These are phyloP conservation scores for Acanthamoeba culbertsoni DNA, from an alignment of 208 protist species.

Conservation along the genomic window DNA sequence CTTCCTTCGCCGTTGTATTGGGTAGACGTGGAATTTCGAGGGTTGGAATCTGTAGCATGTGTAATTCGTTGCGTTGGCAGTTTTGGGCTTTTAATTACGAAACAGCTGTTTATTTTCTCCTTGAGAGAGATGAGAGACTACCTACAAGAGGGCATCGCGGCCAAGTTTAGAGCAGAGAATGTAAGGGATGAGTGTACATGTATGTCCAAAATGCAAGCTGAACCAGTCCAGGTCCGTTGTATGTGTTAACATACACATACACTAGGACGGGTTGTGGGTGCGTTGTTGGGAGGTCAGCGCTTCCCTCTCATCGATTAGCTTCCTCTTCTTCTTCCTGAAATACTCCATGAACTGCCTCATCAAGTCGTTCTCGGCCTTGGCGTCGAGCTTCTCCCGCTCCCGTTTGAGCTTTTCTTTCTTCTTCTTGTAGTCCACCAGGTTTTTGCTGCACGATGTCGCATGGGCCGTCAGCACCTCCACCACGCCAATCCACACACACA, in stretches of 20 bases:
- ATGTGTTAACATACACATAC: too few relatives aligned
- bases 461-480: not conserved
- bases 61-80: too few relatives aligned
- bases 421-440: slow-evolving; percentile 33
- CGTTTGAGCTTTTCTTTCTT: slow-evolving; percentile 9
- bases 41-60: too few relatives aligned
- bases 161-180: not conserved
- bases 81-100: too few relatives aligned
- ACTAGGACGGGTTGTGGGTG: not conserved
- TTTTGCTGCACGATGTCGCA: not conserved
- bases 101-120: too few relatives aligned
- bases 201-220: not conserved
- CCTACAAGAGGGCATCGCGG: not conserved
- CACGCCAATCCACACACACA: not conserved
- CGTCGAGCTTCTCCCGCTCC: slow-evolving; percentile 46
- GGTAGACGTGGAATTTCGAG: not conserved
- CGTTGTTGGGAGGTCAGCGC: not conserved
- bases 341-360: slow-evolving; percentile 35
- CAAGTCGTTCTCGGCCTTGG: slow-evolving; percentile 25
- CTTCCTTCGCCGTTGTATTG: not conserved
- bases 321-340: slow-evolving; percentile 22
- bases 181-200: not conserved
- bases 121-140: too few relatives aligned
- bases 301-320: slow-evolving; percentile 13
- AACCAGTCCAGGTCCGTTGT: too few relatives aligned